Base-by-base conservation (phyloP, 2,329 filamentous ascomycete genomes). In the Clonostachys sp. region DNA sequence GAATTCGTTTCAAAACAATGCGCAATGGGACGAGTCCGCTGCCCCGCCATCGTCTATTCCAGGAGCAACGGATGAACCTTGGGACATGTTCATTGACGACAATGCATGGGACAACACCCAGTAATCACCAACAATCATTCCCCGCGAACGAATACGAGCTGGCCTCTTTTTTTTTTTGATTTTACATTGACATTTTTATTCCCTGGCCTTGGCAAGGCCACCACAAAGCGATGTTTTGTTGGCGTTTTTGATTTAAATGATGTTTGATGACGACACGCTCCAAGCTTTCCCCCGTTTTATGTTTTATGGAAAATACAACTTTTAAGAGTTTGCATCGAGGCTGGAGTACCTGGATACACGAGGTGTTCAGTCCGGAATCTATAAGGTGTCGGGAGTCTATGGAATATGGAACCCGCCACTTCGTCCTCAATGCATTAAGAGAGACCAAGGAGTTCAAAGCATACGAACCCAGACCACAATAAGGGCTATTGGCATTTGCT, bases 11-110 rank as follows among this genome's bases (percentile, higher is more conserved):
- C 12, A 20, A n/a, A 12, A n/a, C 34, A 13, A 42, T 43, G 10
- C 20, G 41, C 40, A 24, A 30, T 44, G 44, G 42, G 38, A 46
- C 36, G 18, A 50, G 14, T 40, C 51, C 30, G 49, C 52, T 40
- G 36, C 45, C 34, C 24, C n/a, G 20, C 42, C 42, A 12, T 30
- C 24, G 24, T 30, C 24, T 9, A 30, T 30, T 30, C 24, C 24
- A 30, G 9, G 8, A 4, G 36, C 46, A 12, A 24, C 51, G 20
- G 63, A 66, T 13, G 62, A 65, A 7, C 51, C 58, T 1, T 66
- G 63, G 63, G 55, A 61, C 12, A 49, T 49, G 0, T 66, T 61
- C 39, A 57, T 66, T 20, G 57, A 66, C 43, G 63, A 65, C 8
- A 52, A 46, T 18, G 53, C 51, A 6, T 66, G 55, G 55, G 33